Base-by-base conservation (phyloP, 2,329 filamentous ascomycete species). In the Ceratocystis alfenasii region DNA sequence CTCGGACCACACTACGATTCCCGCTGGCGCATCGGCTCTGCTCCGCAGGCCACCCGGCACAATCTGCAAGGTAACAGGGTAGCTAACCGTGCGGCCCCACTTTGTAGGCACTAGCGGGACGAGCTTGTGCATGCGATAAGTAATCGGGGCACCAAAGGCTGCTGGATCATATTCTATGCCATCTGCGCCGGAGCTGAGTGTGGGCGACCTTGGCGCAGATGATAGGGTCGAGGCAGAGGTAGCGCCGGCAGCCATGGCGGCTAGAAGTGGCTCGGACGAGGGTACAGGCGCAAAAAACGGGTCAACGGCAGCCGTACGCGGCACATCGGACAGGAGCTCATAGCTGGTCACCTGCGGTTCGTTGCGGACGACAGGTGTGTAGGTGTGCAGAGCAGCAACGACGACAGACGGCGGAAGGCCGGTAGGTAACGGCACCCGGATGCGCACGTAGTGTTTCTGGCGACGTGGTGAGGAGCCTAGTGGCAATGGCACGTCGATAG, bases 41-140 rank as follows among this genome's bases (percentile, higher is more conserved):
- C 75, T 75, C n/a, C 78, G 74, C 36, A 78, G 71, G 61, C 78
- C 78, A 45, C 73, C 70, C 25, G 73, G 72, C 41, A 77, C 74
- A 67, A 71, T 73, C 70, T 80, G 78, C 68, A 80, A 78, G 33
- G 78, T 74, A 68, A 76, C 76, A 3, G 75, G 75, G 66, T 80
- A 76, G 63, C 69, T 69, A 46, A 80, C 73, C 41, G 75, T 74
- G 69, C 76, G 78, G 60, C 70, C 72, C 3, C 72, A 72, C 28
- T 78, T 68, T 59, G 77, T 76, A 0, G 78, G 76, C 5, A 78
- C 73, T 28, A 78, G 69, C 17, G 70, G 71, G 66, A 76, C 70
- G 41, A 71, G 68, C 68, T 76, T 74, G 59, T 71, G 70, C 63
- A 74, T 69, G 22, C 71, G 69, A 65, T 72, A 76, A 63, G 70